Conservation (phyloP, 2,329 filamentous ascomycete species). For the Rhinocladiella similis region DNA sequence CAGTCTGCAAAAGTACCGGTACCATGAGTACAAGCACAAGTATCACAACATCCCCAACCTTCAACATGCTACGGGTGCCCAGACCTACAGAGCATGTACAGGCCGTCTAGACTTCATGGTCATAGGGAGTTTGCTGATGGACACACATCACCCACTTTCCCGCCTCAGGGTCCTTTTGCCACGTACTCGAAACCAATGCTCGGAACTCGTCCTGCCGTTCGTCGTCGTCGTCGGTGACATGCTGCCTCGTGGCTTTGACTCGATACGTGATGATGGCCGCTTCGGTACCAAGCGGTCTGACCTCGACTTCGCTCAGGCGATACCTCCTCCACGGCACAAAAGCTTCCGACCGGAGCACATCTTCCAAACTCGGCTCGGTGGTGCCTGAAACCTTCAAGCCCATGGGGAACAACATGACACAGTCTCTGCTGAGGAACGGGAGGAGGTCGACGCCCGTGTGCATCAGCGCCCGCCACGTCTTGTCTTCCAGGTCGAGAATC, state of each 20-base stretch:
- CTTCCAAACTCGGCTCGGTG: constrained; percentile 25
- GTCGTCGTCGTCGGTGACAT: constrained; percentile 21
- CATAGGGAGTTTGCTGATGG: constrained; percentile 30
- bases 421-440: constrained; percentile 29
- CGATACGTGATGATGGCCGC: constrained; percentile 28
- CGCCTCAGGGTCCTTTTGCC: constrained; percentile 26
- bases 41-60: too few species aligned
- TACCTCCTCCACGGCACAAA: constrained; percentile 30
- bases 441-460: constrained; percentile 23
- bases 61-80: too few species aligned
- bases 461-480: constrained; percentile 28
- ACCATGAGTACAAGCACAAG: too few species aligned
- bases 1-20: too few species aligned
- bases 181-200: constrained; percentile 28
- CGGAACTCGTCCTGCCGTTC: constrained; percentile 24
- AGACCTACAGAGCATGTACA: too few species aligned
- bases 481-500: constrained; percentile 26
- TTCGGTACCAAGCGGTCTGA: constrained; percentile 24
- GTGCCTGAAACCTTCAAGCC: constrained; percentile 26
- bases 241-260: constrained; percentile 25
- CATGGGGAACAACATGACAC: constrained; percentile 29
- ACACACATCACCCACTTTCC: constrained; percentile 27
- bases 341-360: constrained; percentile 29
- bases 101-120: constrained; percentile 8
- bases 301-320: constrained; percentile 23